Percentiles rank a stretch among this genome's conserved stretches.
Conservation (phyloP, 257 asterid species). For the Verbena officinalis region DNA sequence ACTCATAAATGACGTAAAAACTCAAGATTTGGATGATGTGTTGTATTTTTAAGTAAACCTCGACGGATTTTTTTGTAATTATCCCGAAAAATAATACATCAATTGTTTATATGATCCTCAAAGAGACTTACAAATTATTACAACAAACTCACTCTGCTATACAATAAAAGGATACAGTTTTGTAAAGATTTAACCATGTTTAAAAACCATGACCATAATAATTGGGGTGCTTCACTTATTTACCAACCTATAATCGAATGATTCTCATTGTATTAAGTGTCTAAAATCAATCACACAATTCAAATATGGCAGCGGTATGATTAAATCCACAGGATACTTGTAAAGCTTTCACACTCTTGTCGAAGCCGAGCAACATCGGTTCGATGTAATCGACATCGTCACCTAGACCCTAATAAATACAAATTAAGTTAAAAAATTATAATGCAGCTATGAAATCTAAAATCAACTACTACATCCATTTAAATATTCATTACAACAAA, state of each 20-base stretch:
- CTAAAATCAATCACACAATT: constrained; percentile 28
- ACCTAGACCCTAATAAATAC: constrained; percentile 70
- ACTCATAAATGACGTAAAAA: too few relatives aligned
- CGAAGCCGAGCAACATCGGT: constrained; percentile 56
- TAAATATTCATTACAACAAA: too few relatives aligned
- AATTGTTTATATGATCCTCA: too few relatives aligned
- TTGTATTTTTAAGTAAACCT: too few relatives aligned
- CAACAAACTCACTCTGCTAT: not conserved
- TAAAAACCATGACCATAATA: not conserved
- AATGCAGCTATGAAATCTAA: not conserved
- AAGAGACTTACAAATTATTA: too few relatives aligned
- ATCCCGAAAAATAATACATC: too few relatives aligned
- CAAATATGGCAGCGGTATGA: constrained; percentile 81
- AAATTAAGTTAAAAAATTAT: not conserved
- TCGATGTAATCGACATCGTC: constrained; percentile 71
- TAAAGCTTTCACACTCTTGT: constrained; percentile 48
- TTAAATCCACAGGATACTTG: constrained; percentile 90
- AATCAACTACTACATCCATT: too few relatives aligned
- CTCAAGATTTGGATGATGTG: too few relatives aligned
- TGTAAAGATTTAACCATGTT: too few relatives aligned
- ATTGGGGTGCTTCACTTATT: not conserved
- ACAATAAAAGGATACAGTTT: not conserved
- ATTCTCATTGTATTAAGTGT: not conserved
- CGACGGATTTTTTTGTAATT: too few relatives aligned
- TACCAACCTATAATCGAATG: not conserved